A percentile compares a stretch with the other conserved stretches of the same genome.
phyloP scores from a whole-genome alignment of 2,329 filamentous ascomycete genomes.

The Trichoderma semiorbis region DNA sequence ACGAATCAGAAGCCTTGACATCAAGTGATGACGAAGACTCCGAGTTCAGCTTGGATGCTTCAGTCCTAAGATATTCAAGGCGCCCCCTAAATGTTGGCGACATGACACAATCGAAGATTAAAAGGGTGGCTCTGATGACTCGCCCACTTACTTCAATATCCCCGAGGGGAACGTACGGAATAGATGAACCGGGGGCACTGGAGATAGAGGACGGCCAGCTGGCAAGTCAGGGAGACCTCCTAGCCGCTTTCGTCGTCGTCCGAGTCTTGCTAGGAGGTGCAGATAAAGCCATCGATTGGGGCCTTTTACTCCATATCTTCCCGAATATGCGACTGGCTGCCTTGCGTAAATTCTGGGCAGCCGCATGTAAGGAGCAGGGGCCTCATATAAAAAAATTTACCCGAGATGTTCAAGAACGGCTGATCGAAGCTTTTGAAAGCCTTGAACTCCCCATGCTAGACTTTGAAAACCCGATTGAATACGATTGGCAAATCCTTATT shows the following conservation, averaged over 20 bases:
- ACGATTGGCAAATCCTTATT: conserved; percentile 66
- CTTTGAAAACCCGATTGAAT: conserved; percentile 59
- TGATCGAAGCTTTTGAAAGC: conserved; percentile 62
- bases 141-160: conserved; percentile 30
- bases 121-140: conserved; percentile 31
- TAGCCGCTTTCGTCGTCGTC: conserved; percentile 57
- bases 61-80: background rate
- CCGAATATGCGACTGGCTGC: conserved; percentile 50
- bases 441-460: conserved; percentile 60
- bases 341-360: conserved; percentile 55
- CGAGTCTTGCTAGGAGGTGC: conserved; percentile 58
- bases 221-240: conserved; percentile 34
- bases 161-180: background rate
- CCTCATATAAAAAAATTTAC: conserved; percentile 53
- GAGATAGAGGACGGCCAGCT: conserved; percentile 17
- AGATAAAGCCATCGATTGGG: conserved; percentile 59
- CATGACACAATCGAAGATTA: conserved; percentile 20
- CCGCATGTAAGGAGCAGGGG: conserved; percentile 48
- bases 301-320: conserved; percentile 54
- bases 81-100: background rate
- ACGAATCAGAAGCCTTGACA: background rate
- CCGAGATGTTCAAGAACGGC: conserved; percentile 61
- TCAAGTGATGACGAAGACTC: conserved; percentile 21
- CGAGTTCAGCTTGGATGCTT: background rate
- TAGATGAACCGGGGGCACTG: background rate